phyloP scores from a whole-genome alignment of 441 rosid genomes.

The Adansonia madagascariensis region DNA sequence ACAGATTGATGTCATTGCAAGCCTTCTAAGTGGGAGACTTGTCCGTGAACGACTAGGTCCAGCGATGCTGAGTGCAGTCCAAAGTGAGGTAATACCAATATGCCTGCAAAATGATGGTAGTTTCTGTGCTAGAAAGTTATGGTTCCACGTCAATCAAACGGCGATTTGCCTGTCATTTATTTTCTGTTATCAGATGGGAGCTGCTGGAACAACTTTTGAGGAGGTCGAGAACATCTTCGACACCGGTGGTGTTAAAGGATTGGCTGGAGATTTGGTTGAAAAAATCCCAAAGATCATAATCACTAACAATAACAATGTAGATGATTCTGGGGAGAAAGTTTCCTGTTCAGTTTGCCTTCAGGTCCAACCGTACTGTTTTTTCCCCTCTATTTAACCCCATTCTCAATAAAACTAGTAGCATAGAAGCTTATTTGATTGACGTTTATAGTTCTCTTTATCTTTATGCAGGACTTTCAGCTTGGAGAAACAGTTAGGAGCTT shows the following conservation, averaged over 20 bases:
- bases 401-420: background rate
- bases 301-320: slow-evolving; percentile 57
- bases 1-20: slow-evolving; percentile 91
- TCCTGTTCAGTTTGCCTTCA: slow-evolving; percentile 94
- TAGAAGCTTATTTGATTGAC: slow-evolving; percentile 20
- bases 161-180: slow-evolving; percentile 26
- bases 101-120: background rate
- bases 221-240: slow-evolving; percentile 81
- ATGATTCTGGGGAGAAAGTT: slow-evolving; percentile 72
- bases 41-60: slow-evolving; percentile 97
- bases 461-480: slow-evolving; percentile 81
- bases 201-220: slow-evolving; percentile 66
- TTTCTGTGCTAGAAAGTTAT: background rate
- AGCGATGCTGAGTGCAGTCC: slow-evolving; percentile 96
- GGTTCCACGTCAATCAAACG: background rate
- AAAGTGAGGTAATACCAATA: slow-evolving; percentile 72
- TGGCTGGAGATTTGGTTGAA: slow-evolving; percentile 73
- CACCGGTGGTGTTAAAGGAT: slow-evolving; percentile 72
- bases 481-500: slow-evolving; percentile 88
- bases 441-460: slow-evolving; percentile 7
- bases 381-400: too few relatives aligned
- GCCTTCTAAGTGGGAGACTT: slow-evolving; percentile 94
- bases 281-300: slow-evolving; percentile 85
- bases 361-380: slow-evolving; percentile 41
- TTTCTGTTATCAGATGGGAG: slow-evolving; percentile 73